A percentile compares a stretch with the other conserved stretches of the same genome.
These are phyloP conservation scores for Stereocaulon alpinum DNA, from an alignment of 495 filamentous ascomycete species.

Conservation along the genomic window DNA sequence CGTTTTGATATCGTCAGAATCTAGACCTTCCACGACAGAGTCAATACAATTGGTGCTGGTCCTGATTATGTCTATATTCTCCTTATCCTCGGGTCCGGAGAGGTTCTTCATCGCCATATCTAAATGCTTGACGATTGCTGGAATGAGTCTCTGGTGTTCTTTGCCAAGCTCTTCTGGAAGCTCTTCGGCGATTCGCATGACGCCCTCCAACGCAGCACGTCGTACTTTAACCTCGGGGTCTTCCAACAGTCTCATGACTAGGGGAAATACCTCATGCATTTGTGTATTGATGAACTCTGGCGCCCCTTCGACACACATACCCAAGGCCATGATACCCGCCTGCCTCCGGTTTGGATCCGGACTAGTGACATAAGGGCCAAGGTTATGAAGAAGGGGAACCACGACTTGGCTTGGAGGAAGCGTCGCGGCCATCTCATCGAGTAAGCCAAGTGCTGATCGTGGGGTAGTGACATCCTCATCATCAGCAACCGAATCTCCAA, in stretches of 20 bases:
- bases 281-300: constrained; percentile 93
- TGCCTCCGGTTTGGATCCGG: constrained; percentile 66
- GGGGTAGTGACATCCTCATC: constrained; percentile 89
- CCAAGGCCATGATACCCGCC: constrained; percentile 83
- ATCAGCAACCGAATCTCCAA: constrained; percentile 55
- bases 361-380: constrained; percentile 68
- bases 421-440: constrained; percentile 79
- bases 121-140: constrained; percentile 75
- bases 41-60: constrained; percentile 86
- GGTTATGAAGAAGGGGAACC: constrained; percentile 76
- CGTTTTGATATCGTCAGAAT: constrained; percentile 63
- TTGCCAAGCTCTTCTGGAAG: constrained; percentile 77
- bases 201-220: constrained; percentile 72
- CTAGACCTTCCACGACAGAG: constrained; percentile 81
- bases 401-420: constrained; percentile 91
- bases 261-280: constrained; percentile 73
- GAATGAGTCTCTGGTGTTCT: constrained; percentile 73
- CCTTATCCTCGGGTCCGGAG: constrained; percentile 49
- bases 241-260: constrained; percentile 72
- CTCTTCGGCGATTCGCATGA: constrained; percentile 85
- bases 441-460: constrained; percentile 71
- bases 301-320: constrained; percentile 91
- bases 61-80: constrained; percentile 71
- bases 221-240: constrained; percentile 75
- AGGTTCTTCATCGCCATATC: constrained; percentile 61